Evolutionary conservation across 306 rosid species (phyloP), one percentile per base, ranked within the genome.

Genomic region (Abrus precatorius): DNA sequence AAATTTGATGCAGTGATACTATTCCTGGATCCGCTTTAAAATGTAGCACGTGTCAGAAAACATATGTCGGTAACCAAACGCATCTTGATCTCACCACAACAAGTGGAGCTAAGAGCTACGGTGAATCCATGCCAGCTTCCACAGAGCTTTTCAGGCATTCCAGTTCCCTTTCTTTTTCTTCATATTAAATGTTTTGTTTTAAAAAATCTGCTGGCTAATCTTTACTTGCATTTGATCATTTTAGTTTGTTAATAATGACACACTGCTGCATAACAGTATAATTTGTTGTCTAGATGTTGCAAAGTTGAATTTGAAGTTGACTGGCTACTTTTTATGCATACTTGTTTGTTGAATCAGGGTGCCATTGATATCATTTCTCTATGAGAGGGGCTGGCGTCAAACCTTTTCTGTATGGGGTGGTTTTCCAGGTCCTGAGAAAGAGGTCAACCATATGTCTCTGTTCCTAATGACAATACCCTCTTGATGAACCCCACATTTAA

Each of bases 341-440:
- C 61, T 50, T 80, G 66, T 77, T 79, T 83, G 72, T 57, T 85
- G 85, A 78, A 84, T 83, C 89, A 93, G 99, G 95, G 47, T 83
- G 76, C 97, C 92, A 8, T 83, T 90, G 90, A 47, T 93, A 77
- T 88, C 98, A 55, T 90, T 87, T 85, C 90, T 95, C 52, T 95
- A 95, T 72, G 99, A 95, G 87, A 93, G 99, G 83, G 98, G 99
- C 78, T 95, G 98, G 99, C 98, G 99, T 74, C 95, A 93, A 87
- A 62, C 87, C 78, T 95, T 95, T 72, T 82, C 95, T 6, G 55
- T 82, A 53, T 60, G 28, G 87, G 91, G 91, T 72, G 97, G 97
- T 84, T 91, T 89, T 75, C 99, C 99, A 56, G 99, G 99, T 80
- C 95, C 94, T 45, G 97, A 91, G 83, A 87, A 89, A 88, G 99